These are phyloP conservation scores for Gossypium anomalum DNA, from an alignment of 345 rosid species.

Conservation along the genomic window DNA sequence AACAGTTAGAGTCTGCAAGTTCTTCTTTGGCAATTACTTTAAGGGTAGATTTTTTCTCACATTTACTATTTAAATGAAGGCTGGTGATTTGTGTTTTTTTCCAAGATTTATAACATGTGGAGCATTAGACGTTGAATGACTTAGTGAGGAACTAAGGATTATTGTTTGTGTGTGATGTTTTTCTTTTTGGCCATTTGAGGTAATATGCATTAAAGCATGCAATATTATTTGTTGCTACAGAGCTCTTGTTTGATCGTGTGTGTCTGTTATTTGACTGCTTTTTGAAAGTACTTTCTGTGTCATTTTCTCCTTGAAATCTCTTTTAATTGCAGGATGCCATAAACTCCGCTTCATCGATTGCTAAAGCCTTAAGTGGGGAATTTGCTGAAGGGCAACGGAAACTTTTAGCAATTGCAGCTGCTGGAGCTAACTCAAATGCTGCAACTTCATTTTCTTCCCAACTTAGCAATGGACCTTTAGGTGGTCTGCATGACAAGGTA, in stretches of 20 bases:
- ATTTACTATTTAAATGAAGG: background rate
- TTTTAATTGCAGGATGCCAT: constrained; percentile 60
- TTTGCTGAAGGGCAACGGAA: constrained; percentile 72
- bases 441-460: constrained; percentile 49
- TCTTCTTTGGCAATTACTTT: constrained; percentile 69
- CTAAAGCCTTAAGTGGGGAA: constrained; percentile 70
- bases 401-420: constrained; percentile 61
- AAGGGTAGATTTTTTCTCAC: constrained; percentile 41
- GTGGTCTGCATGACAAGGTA: constrained; percentile 63
- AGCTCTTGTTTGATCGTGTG: background rate
- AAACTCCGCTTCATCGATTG: constrained; percentile 61
- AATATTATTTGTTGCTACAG: background rate
- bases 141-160: background rate
- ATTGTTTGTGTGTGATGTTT: background rate
- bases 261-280: background rate
- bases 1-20: constrained; percentile 66
- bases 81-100: background rate
- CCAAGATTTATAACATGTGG: background rate
- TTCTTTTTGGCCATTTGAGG: background rate
- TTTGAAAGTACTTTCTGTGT: background rate
- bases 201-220: background rate
- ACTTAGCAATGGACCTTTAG: constrained; percentile 62
- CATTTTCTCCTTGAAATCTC: background rate
- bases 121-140: background rate
- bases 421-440: constrained; percentile 56